These are phyloP conservation scores for Chytriomyces hyalinus DNA, from an alignment of 192 early-diverging fungal species.

Conservation along the genomic window DNA sequence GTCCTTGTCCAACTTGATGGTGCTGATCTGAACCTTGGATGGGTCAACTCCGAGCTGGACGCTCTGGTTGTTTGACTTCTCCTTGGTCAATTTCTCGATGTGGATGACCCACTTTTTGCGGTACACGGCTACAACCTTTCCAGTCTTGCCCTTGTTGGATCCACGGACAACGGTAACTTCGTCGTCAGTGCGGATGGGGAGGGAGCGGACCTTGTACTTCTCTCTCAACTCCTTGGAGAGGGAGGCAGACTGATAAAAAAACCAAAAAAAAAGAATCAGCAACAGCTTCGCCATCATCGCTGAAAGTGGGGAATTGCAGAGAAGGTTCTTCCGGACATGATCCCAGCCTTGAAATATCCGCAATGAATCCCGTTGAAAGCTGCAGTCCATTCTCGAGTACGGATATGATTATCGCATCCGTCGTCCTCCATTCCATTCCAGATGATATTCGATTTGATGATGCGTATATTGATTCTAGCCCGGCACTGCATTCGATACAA, in stretches of 20 bases:
- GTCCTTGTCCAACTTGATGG: slow-evolving; percentile 96
- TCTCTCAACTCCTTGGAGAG: slow-evolving; percentile 98
- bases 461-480: too few species aligned
- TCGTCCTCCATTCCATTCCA: too few species aligned
- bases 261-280: too few species aligned
- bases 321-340: too few species aligned
- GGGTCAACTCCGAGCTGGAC: slow-evolving; percentile 95
- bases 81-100: slow-evolving; percentile 93
- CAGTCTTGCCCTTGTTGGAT: slow-evolving; percentile 94
- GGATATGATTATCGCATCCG: too few species aligned
- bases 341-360: too few species aligned
- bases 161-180: slow-evolving; percentile 96
- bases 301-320: too few species aligned
- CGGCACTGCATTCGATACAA: too few species aligned
- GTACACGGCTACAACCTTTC: slow-evolving; percentile 96
- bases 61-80: slow-evolving; percentile 96
- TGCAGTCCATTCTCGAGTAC: too few species aligned
- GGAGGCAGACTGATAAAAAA: slow-evolving; percentile 55
- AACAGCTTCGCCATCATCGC: too few species aligned
- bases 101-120: slow-evolving; percentile 99
- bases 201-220: slow-evolving; percentile 93
- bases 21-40: slow-evolving; percentile 97
- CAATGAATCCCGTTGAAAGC: too few species aligned
- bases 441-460: too few species aligned
- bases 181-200: slow-evolving; percentile 97